Percentiles rank a stretch among this genome's conserved stretches.
Evolutionary conservation across 495 filamentous ascomycete species (phyloP).

Genomic region (Aspergillus conjunctus): DNA sequence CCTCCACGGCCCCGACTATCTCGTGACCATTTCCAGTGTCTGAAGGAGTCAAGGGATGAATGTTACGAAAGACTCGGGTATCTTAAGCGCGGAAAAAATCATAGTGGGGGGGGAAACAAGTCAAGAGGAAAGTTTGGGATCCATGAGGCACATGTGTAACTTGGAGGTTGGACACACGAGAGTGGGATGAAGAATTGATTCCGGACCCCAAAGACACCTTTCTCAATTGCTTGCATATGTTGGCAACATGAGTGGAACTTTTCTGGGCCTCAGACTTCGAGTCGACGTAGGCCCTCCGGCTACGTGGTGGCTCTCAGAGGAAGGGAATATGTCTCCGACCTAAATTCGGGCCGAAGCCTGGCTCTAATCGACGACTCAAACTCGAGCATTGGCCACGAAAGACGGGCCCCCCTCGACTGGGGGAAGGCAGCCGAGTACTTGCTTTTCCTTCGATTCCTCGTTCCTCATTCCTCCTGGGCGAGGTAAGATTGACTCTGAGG

Average conservation of each 20-base stretch:
- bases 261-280: neutral
- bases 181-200: neutral
- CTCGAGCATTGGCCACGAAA: neutral
- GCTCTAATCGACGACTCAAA: neutral
- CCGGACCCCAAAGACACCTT: neutral
- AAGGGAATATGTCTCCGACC: neutral
- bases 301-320: neutral
- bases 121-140: neutral
- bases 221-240: neutral
- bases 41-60: too few relatives aligned
- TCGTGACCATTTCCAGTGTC: neutral
- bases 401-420: neutral
- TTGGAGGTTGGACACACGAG: conserved; percentile 3
- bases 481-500: neutral
- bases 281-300: neutral
- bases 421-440: neutral
- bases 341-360: neutral
- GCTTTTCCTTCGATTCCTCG: neutral
- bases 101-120: too few relatives aligned
- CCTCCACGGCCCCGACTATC: neutral
- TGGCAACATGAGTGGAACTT: neutral
- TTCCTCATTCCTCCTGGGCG: neutral
- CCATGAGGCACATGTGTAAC: conserved; percentile 5
- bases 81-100: too few relatives aligned
- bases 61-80: too few relatives aligned